Evolutionary conservation across 2,329 filamentous ascomycete species (phyloP).

Genomic region (Cryphonectria naterciae): DNA sequence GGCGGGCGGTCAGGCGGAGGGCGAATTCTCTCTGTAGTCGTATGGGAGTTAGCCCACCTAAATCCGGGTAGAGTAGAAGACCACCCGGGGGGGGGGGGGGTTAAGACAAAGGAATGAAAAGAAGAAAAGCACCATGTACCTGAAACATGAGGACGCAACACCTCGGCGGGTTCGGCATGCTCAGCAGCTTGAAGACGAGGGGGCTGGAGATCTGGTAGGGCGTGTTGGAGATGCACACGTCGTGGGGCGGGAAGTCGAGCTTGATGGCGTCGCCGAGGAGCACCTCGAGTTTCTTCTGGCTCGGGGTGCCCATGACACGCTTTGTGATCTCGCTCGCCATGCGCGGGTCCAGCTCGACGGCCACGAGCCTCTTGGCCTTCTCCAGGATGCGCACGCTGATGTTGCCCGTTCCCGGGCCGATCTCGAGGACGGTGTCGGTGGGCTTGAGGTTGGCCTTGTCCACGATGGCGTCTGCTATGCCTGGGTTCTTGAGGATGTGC

Average conservation of each 20-base stretch:
- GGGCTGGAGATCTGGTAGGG: slow-evolving; percentile 73
- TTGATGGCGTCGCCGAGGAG: slow-evolving; percentile 94
- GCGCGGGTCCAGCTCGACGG: slow-evolving; percentile 84
- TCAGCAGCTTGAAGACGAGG: slow-evolving; percentile 84
- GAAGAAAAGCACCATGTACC: slow-evolving; percentile 39
- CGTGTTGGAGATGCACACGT: slow-evolving; percentile 82
- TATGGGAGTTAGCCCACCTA: background rate
- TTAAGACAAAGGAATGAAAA: too few species aligned
- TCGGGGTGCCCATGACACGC: slow-evolving; percentile 86
- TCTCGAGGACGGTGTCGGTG: slow-evolving; percentile 81
- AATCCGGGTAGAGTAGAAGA: background rate
- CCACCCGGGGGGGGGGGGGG: fast-evolving
- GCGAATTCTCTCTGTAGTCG: slow-evolving; percentile 96
- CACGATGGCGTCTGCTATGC: slow-evolving; percentile 74
- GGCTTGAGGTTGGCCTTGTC: slow-evolving; percentile 89
- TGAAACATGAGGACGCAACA: slow-evolving; percentile 94
- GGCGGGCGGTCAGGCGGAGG: slow-evolving; percentile 83
- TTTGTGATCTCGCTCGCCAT: slow-evolving; percentile 60
- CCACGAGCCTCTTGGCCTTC: slow-evolving; percentile 78
- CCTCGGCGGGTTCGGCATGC: slow-evolving; percentile 78
- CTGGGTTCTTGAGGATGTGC: slow-evolving; percentile 92
- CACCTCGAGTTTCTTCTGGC: slow-evolving; percentile 83
- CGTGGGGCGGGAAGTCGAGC: slow-evolving; percentile 70
- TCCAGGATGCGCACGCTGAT: slow-evolving; percentile 86
- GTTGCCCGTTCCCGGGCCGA: slow-evolving; percentile 83